Base-by-base conservation (phyloP, 345 rosid genomes). In the Camelina neglecta region DNA sequence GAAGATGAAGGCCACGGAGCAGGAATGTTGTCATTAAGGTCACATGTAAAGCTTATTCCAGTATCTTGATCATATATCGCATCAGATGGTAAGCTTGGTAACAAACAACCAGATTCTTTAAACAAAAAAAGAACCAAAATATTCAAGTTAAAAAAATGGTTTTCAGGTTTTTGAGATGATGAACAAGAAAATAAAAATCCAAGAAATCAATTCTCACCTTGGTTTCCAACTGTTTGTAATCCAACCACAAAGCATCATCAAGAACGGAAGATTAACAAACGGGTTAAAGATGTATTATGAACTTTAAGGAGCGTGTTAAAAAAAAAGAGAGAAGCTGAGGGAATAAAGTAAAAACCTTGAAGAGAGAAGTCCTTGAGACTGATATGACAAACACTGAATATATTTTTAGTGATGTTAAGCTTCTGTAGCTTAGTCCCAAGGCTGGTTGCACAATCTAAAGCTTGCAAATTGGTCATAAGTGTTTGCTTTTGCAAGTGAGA, bases 281-380 rank as follows among this genome's bases (percentile, higher is more conserved):
- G 4, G 7, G 41, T 49, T 65, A 65, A 41, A 33, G 23, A 60
- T 16, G n/a, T 15, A n/a, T 24, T 9, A 4, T 11, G 41, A 18
- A 15, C 53, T 4, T 6, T 11, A 49, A 4, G 2, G 4, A 60
- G 42, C n/a, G n/a, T 21, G 51, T 44, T 10, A 38, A 48, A 48
- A 29, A 18, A 3, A 67, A 31, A 74, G 12, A 11, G 36, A 62
- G 44, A 57, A 65, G 26, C 31, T 62, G 41, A n/a, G 51, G 54
- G 54, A 65, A 55, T 72, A 60, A 18, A 58, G 77, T 61, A 59
- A 68, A 39, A 73, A 95, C 99, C 97, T 89, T 95, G 99, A 75
- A 95, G 89, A 15, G 97, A 89, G 86, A 95, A 95, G 87, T 95
- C 99, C 83, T 95, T 88, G 74, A 95, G 97, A 78, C 87, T 95